Conservation (phyloP, 768 basidiomycete species). For the Boletellus sp. region DNA sequence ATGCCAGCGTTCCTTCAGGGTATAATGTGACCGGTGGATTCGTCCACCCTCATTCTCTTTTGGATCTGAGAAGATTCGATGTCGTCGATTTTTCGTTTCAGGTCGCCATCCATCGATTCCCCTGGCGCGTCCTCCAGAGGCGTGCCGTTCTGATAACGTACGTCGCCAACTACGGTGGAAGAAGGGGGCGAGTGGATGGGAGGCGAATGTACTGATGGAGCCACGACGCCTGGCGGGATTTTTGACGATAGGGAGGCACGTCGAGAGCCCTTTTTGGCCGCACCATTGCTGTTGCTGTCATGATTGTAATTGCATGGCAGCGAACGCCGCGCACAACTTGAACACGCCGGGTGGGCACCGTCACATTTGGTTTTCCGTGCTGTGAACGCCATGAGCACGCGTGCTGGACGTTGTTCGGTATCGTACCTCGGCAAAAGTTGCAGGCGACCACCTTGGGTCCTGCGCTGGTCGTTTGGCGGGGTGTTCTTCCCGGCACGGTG, state of each 20-base stretch:
- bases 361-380: slow-evolving; percentile 90
- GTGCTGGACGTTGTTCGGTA: slow-evolving; percentile 1
- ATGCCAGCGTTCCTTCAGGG: slow-evolving; percentile 42
- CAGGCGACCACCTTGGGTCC: slow-evolving; percentile 87
- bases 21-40: slow-evolving; percentile 46
- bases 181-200: slow-evolving; percentile 56
- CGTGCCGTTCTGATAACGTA: slow-evolving; percentile 33
- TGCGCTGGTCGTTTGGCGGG: slow-evolving; percentile 57
- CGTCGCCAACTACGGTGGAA: slow-evolving; percentile 33
- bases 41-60: slow-evolving; percentile 75
- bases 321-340: slow-evolving; percentile 74
- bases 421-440: slow-evolving; percentile 82
- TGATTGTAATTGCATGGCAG: slow-evolving; percentile 81
- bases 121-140: slow-evolving; percentile 39
- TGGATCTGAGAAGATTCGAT: slow-evolving; percentile 47
- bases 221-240: slow-evolving; percentile 18
- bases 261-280: slow-evolving; percentile 39
- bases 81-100: slow-evolving; percentile 60
- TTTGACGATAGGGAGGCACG: slow-evolving; percentile 53
- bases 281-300: slow-evolving; percentile 39
- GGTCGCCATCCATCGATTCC: slow-evolving; percentile 49
- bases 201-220: slow-evolving; percentile 42
- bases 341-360: slow-evolving; percentile 80
- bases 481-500: slow-evolving; percentile 61
- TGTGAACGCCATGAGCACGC: slow-evolving; percentile 26